Evolutionary conservation across 352 stramenopile species (phyloP), one percentile per base, ranked within the genome.

Genomic region (Elongisporangium senticosum): DNA sequence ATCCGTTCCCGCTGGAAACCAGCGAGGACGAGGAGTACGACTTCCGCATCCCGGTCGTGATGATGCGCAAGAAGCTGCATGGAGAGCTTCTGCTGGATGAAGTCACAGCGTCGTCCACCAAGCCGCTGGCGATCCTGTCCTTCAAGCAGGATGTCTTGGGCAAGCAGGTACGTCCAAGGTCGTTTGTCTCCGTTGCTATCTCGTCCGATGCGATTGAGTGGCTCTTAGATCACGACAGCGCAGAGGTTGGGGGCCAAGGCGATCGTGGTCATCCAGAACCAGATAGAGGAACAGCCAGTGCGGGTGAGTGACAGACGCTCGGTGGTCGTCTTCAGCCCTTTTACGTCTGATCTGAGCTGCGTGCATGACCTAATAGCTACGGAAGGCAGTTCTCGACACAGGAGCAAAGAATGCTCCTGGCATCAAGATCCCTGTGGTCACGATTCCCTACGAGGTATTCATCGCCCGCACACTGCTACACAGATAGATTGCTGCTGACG

Each of bases 231-330:
- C 39, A 62, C 83, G 17, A 59, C 59, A 14, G 79, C 81, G 0
- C 82, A 91, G 56, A 87, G 86, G 51, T 53, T 77, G 53, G 82
- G 82, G 2, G 79, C 77, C 3, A 83, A 85, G 23, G 82, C 82
- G n/a, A 68, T 91, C 8, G 51, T 91, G 17, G 67, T 91, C 28
- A 69, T 55, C 13, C 79, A 89, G 56, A 89, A 77, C 62, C 65
- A 68, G 1, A 71, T 89, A 14, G 75, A 85, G 11, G 66, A 74
- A 17, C 61, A 75, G 17, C 77, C 82, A 10, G 47, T 66, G 0
- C 65, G 78, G 61, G 82, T 91, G 51, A 22, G 15, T 55, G 21
- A 26, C 20, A 10, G 10, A 53, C 3, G 23, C 22, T 7, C 2
- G 20, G 37, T 17, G 21, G 23, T 17, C 13, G 33, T 43, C 11